phyloP scores from a whole-genome alignment of 139 green algal genomes.

The Tetradesmus lagerheimii region DNA sequence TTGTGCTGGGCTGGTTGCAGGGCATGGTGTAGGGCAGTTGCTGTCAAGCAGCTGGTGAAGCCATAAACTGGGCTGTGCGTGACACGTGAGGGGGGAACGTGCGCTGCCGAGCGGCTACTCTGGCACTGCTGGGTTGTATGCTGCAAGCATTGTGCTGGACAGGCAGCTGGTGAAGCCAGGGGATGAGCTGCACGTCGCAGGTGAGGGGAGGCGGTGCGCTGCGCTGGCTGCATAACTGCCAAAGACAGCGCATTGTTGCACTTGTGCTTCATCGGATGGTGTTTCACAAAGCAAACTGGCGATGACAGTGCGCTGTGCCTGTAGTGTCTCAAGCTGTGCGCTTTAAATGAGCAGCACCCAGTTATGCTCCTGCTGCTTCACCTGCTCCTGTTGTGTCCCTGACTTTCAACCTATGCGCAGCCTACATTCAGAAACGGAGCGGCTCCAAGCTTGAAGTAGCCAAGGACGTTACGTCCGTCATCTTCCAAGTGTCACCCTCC shows the following conservation, averaged over 20 bases:
- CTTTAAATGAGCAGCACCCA: too few species aligned
- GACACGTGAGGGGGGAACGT: conserved; percentile 3
- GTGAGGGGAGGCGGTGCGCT: too few species aligned
- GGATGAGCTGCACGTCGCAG: conserved; percentile 56
- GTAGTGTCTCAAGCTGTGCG: too few species aligned
- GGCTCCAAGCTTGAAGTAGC: neutral
- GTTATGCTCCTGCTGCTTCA: neutral
- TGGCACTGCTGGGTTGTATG: neutral
- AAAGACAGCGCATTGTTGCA: too few species aligned
- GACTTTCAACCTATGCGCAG: neutral
- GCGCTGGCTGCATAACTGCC: too few species aligned
- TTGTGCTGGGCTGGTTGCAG: too few species aligned
- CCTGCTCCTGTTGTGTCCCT: neutral
- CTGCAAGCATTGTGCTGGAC: conserved; percentile 55
- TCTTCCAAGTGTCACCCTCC: neutral
- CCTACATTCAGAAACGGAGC: neutral
- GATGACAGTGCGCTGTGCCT: too few species aligned
- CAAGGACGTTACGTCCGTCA: neutral
- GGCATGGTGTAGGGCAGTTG: too few species aligned
- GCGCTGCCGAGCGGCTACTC: too few species aligned
- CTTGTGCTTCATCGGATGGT: too few species aligned
- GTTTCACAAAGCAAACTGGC: too few species aligned
- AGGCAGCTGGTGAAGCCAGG: conserved; percentile 54
- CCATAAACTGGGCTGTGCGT: conserved; percentile 58
- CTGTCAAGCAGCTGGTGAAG: conserved; percentile 50